Evolutionary conservation across 1,284 basidiomycete genomes (phyloP).

Genomic region (Austropuccinia psidii): DNA sequence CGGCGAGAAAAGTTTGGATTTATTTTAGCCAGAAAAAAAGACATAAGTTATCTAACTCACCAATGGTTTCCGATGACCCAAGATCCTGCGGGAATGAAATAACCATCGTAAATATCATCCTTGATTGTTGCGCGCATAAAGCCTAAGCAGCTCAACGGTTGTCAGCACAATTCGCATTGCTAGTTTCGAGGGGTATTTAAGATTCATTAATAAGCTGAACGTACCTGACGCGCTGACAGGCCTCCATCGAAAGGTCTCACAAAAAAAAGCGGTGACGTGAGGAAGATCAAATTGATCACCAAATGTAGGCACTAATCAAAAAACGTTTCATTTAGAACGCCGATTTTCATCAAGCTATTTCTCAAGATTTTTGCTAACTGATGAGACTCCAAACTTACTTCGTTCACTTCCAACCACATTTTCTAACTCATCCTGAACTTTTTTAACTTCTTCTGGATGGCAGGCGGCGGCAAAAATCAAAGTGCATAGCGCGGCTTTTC

Average conservation of each 20-base stretch:
- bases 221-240: slow-evolving; percentile 48
- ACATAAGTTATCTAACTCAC: slow-evolving; percentile 1
- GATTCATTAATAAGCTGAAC: background rate
- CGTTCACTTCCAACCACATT: slow-evolving; percentile 38
- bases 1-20: background rate
- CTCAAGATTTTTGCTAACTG: too few relatives aligned
- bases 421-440: slow-evolving; percentile 60
- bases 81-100: slow-evolving; percentile 39
- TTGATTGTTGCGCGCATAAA: slow-evolving; percentile 33
- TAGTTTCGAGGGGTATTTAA: background rate
- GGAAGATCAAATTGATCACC: slow-evolving; percentile 55
- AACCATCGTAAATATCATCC: slow-evolving; percentile 37
- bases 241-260: slow-evolving; percentile 60
- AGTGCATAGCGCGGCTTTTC: slow-evolving; percentile 55
- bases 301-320: slow-evolving; percentile 42
- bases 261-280: slow-evolving; percentile 57
- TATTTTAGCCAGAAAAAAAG: background rate
- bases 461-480: slow-evolving; percentile 59
- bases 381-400: too few relatives aligned
- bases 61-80: slow-evolving; percentile 41
- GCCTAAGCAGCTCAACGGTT: background rate
- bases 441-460: slow-evolving; percentile 55
- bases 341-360: too few relatives aligned
- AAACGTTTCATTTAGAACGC: background rate
- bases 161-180: background rate